Conservation (phyloP, 352 stramenopile species). For the Pythium aquatile region DNA sequence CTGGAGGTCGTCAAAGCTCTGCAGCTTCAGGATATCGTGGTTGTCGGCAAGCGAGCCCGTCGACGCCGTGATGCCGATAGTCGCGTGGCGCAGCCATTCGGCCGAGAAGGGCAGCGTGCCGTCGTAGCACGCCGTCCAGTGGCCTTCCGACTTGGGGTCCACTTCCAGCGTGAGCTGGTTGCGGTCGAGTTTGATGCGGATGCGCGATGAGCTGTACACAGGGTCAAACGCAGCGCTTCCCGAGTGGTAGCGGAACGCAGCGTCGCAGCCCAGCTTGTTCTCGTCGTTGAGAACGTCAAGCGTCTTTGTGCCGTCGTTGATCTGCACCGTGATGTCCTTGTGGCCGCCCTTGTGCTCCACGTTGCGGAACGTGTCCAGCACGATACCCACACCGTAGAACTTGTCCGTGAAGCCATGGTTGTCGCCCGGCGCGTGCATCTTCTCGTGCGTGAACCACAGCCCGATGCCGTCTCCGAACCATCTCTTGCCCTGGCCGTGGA, state of each 20-base stretch:
- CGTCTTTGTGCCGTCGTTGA: slow-evolving; percentile 76
- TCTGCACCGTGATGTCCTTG: slow-evolving; percentile 78
- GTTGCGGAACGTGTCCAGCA: slow-evolving; percentile 82
- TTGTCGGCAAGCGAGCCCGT: slow-evolving; percentile 81
- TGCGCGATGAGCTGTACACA: slow-evolving; percentile 63
- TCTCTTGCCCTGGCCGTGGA: slow-evolving; percentile 70
- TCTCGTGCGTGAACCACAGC: slow-evolving; percentile 71
- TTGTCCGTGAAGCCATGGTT: slow-evolving; percentile 78
- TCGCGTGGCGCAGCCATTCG: slow-evolving; percentile 66
- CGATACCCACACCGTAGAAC: slow-evolving; percentile 67
- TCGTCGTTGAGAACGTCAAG: slow-evolving; percentile 69
- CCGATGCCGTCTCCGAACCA: slow-evolving; percentile 81
- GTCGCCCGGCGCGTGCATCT: slow-evolving; percentile 48
- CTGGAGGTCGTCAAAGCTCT: slow-evolving; percentile 59
- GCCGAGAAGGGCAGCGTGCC: slow-evolving; percentile 57
- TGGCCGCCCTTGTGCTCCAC: slow-evolving; percentile 73
- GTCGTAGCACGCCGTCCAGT: slow-evolving; percentile 68
- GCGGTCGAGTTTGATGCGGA: slow-evolving; percentile 63
- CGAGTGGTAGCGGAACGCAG: slow-evolving; percentile 75
- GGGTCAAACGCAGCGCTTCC: slow-evolving; percentile 68
- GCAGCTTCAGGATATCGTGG: slow-evolving; percentile 73
- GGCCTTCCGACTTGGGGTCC: slow-evolving; percentile 49
- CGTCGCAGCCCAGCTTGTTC: slow-evolving; percentile 71
- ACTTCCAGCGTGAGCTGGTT: slow-evolving; percentile 58
- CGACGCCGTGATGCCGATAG: slow-evolving; percentile 69